Conservation (phyloP, 306 rosid species). For the Nissolia schottii region DNA sequence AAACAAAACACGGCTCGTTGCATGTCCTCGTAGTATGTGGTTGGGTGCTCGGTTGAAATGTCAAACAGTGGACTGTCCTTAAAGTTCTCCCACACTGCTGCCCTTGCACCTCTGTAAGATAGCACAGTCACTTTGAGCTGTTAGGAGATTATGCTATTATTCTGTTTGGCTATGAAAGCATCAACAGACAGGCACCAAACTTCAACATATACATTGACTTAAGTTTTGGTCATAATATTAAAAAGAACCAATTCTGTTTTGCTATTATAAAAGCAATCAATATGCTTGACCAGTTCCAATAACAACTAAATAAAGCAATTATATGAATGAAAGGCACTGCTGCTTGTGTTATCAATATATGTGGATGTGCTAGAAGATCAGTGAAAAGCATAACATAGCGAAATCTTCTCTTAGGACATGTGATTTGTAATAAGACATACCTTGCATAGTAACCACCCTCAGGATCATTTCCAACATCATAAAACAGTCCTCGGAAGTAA, state of each 20-base stretch:
- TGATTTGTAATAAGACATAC: constrained; percentile 31
- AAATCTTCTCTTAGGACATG: background rate
- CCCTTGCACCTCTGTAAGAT: constrained; percentile 74
- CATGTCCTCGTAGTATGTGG: constrained; percentile 97
- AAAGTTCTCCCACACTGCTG: constrained; percentile 99
- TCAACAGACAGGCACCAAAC: constrained; percentile 5
- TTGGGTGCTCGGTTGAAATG: constrained; percentile 91
- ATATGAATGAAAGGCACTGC: background rate
- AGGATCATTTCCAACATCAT: constrained; percentile 93
- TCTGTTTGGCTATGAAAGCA: background rate
- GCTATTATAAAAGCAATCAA: no score
- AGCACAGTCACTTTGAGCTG: constrained; percentile 15
- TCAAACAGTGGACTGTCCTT: constrained; percentile 96
- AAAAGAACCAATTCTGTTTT: background rate
- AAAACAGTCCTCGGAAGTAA: constrained; percentile 85
- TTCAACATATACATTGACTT: background rate
- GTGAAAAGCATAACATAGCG: constrained; percentile 1
- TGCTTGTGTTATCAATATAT: background rate
- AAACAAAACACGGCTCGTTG: constrained; percentile 91
- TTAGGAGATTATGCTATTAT: background rate
- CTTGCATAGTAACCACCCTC: constrained; percentile 98
- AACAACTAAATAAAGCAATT: constrained; percentile 8
- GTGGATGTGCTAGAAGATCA: background rate
- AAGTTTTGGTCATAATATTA: background rate
- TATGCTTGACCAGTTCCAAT: constrained; percentile 1